These are phyloP conservation scores for Penicillium olsonii DNA, from an alignment of 2,329 filamentous ascomycete genomes.

Conservation along the genomic window DNA sequence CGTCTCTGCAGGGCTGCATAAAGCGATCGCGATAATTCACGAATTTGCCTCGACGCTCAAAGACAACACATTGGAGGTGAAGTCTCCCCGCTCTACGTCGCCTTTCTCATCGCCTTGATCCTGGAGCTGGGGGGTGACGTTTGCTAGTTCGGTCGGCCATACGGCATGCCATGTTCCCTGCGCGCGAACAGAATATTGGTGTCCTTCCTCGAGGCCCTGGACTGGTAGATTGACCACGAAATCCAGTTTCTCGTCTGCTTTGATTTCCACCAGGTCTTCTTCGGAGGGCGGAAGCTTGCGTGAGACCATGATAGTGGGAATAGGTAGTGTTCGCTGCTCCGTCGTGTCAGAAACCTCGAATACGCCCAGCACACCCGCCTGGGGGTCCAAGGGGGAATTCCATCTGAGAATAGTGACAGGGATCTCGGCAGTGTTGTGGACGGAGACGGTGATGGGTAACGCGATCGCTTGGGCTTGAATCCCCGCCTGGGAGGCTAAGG, in stretches of 20 bases:
- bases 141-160: constrained; percentile 28
- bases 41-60: constrained; percentile 15
- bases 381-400: constrained; percentile 39
- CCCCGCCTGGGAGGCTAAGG: constrained; percentile 14
- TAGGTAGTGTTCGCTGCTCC: constrained; percentile 20
- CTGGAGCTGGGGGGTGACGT: constrained; percentile 28
- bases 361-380: constrained; percentile 32
- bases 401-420: constrained; percentile 40
- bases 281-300: constrained; percentile 33
- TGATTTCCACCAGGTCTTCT: constrained; percentile 35
- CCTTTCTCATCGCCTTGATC: constrained; percentile 17
- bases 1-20: background rate
- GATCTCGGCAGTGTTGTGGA: constrained; percentile 29
- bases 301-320: constrained; percentile 36
- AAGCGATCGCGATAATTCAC: too few species aligned
- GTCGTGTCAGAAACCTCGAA: constrained; percentile 31
- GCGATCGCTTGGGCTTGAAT: constrained; percentile 17
- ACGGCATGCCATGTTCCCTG: constrained; percentile 40
- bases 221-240: constrained; percentile 28
- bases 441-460: constrained; percentile 28
- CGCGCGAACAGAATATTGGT: constrained; percentile 34
- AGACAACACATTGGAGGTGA: constrained; percentile 25
- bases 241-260: constrained; percentile 24
- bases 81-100: constrained; percentile 24
- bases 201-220: constrained; percentile 29